These are phyloP conservation scores for Umbelopsis ramanniana DNA, from an alignment of 192 early-diverging fungal genomes.

Conservation along the genomic window DNA sequence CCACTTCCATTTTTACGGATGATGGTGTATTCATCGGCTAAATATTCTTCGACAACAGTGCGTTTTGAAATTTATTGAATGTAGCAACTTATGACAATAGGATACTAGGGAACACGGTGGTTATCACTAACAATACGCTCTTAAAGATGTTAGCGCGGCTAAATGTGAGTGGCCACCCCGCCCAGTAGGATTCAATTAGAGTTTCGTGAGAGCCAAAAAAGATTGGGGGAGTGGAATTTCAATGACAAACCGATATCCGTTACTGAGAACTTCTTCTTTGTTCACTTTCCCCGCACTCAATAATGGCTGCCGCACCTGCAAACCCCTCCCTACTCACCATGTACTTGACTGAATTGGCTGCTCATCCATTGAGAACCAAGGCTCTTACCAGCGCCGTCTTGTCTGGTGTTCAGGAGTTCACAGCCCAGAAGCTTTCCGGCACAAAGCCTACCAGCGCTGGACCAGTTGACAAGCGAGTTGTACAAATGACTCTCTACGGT, in stretches of 20 bases:
- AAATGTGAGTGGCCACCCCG: constrained; percentile 25
- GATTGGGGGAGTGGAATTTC: constrained; percentile 52
- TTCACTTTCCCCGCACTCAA: constrained; percentile 15
- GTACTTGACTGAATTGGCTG: constrained; percentile 65
- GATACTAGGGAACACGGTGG: too few relatives aligned
- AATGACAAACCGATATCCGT: constrained; percentile 32
- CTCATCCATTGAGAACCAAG: constrained; percentile 80
- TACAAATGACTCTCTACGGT: constrained; percentile 86
- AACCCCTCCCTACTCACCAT: constrained; percentile 50
- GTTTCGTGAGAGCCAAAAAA: constrained; percentile 32
- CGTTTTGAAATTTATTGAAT: too few relatives aligned
- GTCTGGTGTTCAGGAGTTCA: constrained; percentile 79
- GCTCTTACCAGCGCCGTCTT: constrained; percentile 76
- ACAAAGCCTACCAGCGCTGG: constrained; percentile 51
- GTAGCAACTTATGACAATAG: too few relatives aligned
- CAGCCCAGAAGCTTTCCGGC: constrained; percentile 69
- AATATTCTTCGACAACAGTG: too few relatives aligned
- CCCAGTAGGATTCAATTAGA: constrained; percentile 16
- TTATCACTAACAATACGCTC: too few relatives aligned
- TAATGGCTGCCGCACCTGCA: constrained; percentile 39
- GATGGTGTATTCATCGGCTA: too few relatives aligned
- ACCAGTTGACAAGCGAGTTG: constrained; percentile 61
- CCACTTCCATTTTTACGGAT: neutral
- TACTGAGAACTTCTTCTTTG: neutral
- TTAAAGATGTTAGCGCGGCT: too few relatives aligned